phyloP scores from a whole-genome alignment of 495 filamentous ascomycete genomes.

The Neurospora discreta region DNA sequence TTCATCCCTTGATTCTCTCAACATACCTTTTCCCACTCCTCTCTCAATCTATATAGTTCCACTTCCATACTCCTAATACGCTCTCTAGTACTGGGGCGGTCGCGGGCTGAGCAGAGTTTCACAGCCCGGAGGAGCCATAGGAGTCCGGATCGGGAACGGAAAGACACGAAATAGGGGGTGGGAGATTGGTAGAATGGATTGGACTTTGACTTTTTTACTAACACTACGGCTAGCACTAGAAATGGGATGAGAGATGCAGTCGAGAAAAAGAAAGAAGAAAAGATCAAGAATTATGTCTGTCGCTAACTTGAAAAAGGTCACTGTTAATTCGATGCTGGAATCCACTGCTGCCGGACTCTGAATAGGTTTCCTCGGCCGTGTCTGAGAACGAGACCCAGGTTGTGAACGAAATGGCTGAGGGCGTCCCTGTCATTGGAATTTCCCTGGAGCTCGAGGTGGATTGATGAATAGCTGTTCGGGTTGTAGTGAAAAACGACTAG shows the following conservation, averaged over 20 bases:
- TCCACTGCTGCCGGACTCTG: no score
- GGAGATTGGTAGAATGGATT: not conserved
- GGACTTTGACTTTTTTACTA: not conserved
- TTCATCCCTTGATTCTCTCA: no score
- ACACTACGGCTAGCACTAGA: not conserved
- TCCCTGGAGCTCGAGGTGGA: not conserved
- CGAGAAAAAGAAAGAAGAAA: no score
- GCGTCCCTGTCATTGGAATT: not conserved
- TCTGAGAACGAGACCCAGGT: not conserved
- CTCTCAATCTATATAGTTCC: no score
- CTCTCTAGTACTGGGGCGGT: no score
- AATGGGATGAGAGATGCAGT: not conserved
- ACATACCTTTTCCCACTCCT: no score
- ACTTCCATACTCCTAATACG: no score
- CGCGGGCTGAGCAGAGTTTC: not conserved
- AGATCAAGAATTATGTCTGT: no score
- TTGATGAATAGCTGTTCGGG: not conserved
- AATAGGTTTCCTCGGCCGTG: no score
- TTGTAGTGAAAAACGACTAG: not conserved
- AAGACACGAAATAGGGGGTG: not conserved
- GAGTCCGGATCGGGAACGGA: not conserved
- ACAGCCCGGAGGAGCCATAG: not conserved
- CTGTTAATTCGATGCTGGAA: not conserved
- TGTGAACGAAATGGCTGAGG: not conserved
- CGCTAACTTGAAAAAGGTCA: no score